Percentiles rank a stretch among this genome's conserved stretches.
Evolutionary conservation across 768 basidiomycete species (phyloP).

Genomic region (Agaricus subrufescens): DNA sequence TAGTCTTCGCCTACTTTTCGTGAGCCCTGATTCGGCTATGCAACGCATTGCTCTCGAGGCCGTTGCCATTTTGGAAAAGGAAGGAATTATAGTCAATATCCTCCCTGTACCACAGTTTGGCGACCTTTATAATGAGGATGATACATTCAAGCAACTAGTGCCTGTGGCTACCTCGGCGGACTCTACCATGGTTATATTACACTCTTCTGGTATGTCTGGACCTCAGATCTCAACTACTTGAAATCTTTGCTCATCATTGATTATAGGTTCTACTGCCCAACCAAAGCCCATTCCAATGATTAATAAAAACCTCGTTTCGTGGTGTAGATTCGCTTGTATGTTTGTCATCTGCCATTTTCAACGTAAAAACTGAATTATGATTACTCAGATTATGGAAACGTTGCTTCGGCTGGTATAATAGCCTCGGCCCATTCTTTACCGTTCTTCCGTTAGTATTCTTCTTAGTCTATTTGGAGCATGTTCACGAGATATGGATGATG

Average conservation of each 20-base stretch:
- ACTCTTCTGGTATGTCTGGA: slow-evolving; percentile 16
- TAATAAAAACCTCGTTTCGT: slow-evolving; percentile 11
- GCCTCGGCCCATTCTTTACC: slow-evolving; percentile 15
- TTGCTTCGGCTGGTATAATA: slow-evolving; percentile 16
- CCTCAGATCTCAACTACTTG: neutral
- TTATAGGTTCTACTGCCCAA: slow-evolving; percentile 18
- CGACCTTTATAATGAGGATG: neutral
- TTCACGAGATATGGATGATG: neutral
- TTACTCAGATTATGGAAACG: slow-evolving; percentile 17
- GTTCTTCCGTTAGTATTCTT: slow-evolving; percentile 14
- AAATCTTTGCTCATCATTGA: neutral
- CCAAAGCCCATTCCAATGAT: slow-evolving; percentile 16
- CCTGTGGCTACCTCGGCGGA: neutral
- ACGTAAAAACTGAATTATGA: neutral
- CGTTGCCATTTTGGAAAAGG: neutral
- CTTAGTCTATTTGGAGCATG: neutral
- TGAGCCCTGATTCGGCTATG: slow-evolving; percentile 17
- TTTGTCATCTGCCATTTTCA: neutral
- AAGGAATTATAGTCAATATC: neutral
- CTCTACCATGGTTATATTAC: slow-evolving; percentile 11
- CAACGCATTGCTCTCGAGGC: slow-evolving; percentile 13
- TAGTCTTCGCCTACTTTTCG: slow-evolving; percentile 16
- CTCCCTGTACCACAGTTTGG: slow-evolving; percentile 1
- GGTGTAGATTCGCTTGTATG: slow-evolving; percentile 13
- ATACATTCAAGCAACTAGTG: neutral